Conservation (phyloP, 768 basidiomycete genomes). For the Boletus rubroflammeus region DNA sequence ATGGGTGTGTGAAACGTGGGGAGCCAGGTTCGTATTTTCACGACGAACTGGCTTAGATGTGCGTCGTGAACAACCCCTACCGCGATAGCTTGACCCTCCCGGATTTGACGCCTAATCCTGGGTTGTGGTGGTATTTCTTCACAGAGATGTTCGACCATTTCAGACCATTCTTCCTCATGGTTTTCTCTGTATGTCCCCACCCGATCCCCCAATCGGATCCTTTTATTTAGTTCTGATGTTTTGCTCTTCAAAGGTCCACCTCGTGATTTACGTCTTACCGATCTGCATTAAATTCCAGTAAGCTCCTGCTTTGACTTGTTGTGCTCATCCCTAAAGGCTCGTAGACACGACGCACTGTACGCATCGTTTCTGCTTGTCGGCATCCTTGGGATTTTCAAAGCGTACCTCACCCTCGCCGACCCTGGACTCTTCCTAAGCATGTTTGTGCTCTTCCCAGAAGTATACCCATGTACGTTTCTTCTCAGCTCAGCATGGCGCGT, state of each 20-base stretch:
- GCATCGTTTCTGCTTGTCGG: constrained; percentile 75
- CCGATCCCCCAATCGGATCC: background rate
- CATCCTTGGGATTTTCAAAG: constrained; percentile 79
- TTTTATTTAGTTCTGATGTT: background rate
- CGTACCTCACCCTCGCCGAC: constrained; percentile 89
- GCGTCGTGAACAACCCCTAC: background rate
- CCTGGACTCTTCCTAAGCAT: constrained; percentile 82
- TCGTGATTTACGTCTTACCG: constrained; percentile 77
- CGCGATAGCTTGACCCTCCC: constrained; percentile 66
- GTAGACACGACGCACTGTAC: constrained; percentile 81
- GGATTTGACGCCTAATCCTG: constrained; percentile 90
- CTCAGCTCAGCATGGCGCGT: background rate
- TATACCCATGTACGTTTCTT: constrained; percentile 66
- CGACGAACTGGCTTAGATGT: background rate
- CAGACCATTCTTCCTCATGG: constrained; percentile 90
- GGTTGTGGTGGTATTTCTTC: constrained; percentile 99
- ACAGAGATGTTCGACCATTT: constrained; percentile 99
- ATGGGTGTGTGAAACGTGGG: constrained; percentile 83
- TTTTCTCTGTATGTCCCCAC: constrained; percentile 70
- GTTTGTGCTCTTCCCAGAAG: constrained; percentile 79
- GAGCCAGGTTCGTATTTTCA: constrained; percentile 56
- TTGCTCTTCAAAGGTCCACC: constrained; percentile 58
- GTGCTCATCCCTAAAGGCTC: background rate
- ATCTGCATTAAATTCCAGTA: constrained; percentile 87
- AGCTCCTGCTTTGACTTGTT: constrained; percentile 17